Base-by-base conservation (phyloP, 331 rosid genomes). In the Dryas integrifolia region DNA sequence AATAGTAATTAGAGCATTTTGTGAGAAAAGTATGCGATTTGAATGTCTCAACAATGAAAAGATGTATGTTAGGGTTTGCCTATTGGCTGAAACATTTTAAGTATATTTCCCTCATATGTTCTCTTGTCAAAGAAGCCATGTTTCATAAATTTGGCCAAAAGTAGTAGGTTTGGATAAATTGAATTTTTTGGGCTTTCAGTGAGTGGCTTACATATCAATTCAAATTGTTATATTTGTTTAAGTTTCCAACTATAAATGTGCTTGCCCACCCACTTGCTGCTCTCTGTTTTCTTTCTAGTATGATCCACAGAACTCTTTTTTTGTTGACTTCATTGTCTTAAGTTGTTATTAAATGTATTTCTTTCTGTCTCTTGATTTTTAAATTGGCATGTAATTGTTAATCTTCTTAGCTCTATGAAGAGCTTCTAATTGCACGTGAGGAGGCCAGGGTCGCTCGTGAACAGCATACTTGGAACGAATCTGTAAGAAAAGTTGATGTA, bases 341-440 rank as follows among this genome's bases (percentile, higher is more conserved):
- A 52, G 55, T 10, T 65, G 12, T 59, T 49, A 63, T 55, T 45
- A 52, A 18, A 21, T 55, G 48, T 56, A 30, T 30, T 30, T 61
- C 65, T 73, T 63, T 80, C 51, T 73, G 60, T 61, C 66, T 39
- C 43, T 52, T 65, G 15, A 8, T 64, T 79, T 62, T 71, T 77
- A 60, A 74, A 72, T 69, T 52, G 62, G 35, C 14, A 39, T 53
- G 55, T 61, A 39, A 39, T 71, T 79, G 38, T 81, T 38, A 59
- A 50, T 63, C 72, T 72, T n/a, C 45, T 59, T 75, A 94, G 98
- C 90, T 94, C 77, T 72, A 82, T 45, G 87, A 85, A 72, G 93
- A 91, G 83, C 95, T 91, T 76, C 72, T 48, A 21, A 66, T 55
- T 69, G 96, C 92, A 67, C 84, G 72, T 68, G 90, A 94, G 78